Percentiles rank a stretch among this genome's conserved stretches.
Evolutionary conservation across 2,329 filamentous ascomycete genomes (phyloP).

Genomic region (Neocatenulostroma microsporum): DNA sequence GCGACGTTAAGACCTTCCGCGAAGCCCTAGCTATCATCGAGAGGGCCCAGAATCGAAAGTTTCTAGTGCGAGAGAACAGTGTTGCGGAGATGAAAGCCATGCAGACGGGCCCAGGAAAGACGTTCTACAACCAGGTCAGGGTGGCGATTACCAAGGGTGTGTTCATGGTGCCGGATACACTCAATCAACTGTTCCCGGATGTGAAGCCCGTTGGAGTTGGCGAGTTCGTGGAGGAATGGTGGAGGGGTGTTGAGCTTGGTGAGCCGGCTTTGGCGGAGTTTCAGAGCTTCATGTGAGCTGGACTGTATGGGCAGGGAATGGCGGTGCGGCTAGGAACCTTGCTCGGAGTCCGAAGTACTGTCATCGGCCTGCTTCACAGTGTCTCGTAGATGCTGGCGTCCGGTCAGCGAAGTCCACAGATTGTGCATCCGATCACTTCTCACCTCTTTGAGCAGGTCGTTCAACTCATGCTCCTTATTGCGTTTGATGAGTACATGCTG

Average conservation of each 20-base stretch:
- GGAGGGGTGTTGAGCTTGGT: slow-evolving; percentile 20
- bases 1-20: slow-evolving; percentile 20
- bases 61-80: slow-evolving; percentile 20
- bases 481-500: slow-evolving; percentile 68
- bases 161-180: slow-evolving; percentile 19
- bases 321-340: too few relatives aligned
- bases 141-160: slow-evolving; percentile 18
- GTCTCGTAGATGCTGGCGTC: slow-evolving; percentile 28
- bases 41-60: slow-evolving; percentile 21
- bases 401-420: too few relatives aligned
- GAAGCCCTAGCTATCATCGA: slow-evolving; percentile 22
- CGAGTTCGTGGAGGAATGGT: slow-evolving; percentile 26
- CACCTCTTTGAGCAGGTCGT: slow-evolving; percentile 61
- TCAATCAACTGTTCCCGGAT: slow-evolving; percentile 22
- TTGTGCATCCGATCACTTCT: too few relatives aligned
- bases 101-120: slow-evolving; percentile 13
- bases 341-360: slow-evolving; percentile 27
- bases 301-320: too few relatives aligned
- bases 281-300: too few relatives aligned
- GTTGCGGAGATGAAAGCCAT: slow-evolving; percentile 16
- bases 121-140: slow-evolving; percentile 26
- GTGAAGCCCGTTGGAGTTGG: slow-evolving; percentile 19
- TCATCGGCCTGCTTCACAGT: slow-evolving; percentile 32
- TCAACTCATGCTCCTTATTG: slow-evolving; percentile 60
- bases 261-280: slow-evolving; percentile 19